A percentile compares a stretch with the other conserved stretches of the same genome.
These are phyloP conservation scores for Bolboschoenus planiculmis DNA, from an alignment of 176 grass and related monocot species.

Conservation along the genomic window DNA sequence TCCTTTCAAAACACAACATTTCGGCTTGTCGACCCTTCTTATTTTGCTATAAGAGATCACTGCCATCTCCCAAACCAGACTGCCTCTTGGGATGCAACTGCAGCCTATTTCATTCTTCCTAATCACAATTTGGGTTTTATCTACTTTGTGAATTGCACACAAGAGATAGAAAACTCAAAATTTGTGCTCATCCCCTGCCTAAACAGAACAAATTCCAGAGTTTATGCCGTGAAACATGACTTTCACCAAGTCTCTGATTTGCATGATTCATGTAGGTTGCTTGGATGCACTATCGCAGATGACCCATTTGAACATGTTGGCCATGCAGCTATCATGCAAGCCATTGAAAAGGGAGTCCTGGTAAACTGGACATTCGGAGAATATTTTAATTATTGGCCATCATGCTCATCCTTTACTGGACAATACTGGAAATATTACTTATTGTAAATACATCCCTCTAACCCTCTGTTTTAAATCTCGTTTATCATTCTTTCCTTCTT, in stretches of 20 bases:
- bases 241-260: not conserved
- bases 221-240: not conserved
- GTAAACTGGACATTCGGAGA: not conserved
- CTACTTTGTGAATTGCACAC: not conserved
- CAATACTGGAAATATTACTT: not conserved
- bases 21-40: not conserved
- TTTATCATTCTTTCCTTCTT: not conserved
- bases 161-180: not conserved
- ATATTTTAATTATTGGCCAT: not conserved
- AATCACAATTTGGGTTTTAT: not conserved
- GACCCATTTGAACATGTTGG: not conserved
- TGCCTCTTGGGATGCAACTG: not conserved
- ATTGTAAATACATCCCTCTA: not conserved
- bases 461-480: not conserved
- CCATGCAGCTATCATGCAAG: not conserved
- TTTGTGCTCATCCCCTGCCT: not conserved
- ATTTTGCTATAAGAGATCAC: not conserved
- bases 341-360: not conserved
- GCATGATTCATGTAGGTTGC: not conserved
- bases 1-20: not conserved
- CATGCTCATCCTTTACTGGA: not conserved
- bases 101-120: not conserved
- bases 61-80: not conserved
- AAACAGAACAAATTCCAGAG: not conserved
- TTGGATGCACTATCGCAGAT: not conserved